Evolutionary conservation across 2,329 filamentous ascomycete species (phyloP), one percentile per base, ranked within the genome.

Genomic region (Paracamarosporium sp.): DNA sequence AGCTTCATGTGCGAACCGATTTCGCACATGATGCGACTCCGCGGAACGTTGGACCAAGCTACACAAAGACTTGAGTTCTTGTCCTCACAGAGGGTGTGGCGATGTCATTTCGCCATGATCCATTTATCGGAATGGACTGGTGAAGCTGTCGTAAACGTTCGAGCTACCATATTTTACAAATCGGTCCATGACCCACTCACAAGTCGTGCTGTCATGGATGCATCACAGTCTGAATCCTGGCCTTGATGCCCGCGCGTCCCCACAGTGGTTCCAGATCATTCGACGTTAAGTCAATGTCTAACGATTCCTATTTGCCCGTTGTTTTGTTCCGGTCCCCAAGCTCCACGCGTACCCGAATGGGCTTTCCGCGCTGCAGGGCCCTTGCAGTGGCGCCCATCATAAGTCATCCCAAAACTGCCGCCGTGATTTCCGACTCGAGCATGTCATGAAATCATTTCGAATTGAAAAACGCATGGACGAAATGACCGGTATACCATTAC

Each of bases 401-500:
- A 8, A 31, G 5, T 50, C 20, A 20, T 30, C 43, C 46, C 27
- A 38, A 38, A 36, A 15, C 20, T 22, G 28, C 22, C 46, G 30
- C 22, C 40, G 38, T 46, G 62, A 55, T 59, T 68, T 54, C 71
- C 71, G 65, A 55, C 57, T 72, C 60, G 33, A 63, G 57, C 62
- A 50, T 59, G 69, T 74, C 71, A 75, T 76, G 73, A 76, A 71
- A 67, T 76, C 73, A 76, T 75, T 50, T 17, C 56, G 41, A 36
- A 50, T 41, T 31, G 17, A 7, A 24, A n/a, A 22, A 7, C n/a
- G 12, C 15, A n/a, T 8, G 2, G 17, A 35, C 33, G 24, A 50
- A 25, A 27, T 13, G 7, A 15, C 33, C 31, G 27, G 15, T 15
- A 5, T n/a, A n/a, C 48, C 27, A 51, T 51, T 51, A 51, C 48